These are phyloP conservation scores for Pulveroboletus sp. DNA, from an alignment of 768 basidiomycete species.

Conservation along the genomic window DNA sequence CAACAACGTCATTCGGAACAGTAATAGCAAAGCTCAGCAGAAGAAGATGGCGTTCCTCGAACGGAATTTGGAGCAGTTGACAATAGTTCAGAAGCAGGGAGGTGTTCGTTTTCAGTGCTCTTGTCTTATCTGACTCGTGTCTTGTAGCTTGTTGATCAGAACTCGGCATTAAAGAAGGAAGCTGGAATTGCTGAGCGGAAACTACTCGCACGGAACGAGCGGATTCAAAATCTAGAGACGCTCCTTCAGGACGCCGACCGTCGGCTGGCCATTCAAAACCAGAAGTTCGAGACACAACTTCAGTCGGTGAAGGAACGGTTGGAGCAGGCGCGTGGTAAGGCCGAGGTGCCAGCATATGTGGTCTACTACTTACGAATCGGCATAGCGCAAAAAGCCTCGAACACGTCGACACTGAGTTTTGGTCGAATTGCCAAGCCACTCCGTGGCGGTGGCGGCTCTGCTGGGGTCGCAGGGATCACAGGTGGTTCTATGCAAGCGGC, in stretches of 20 bases:
- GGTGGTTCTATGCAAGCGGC: slow-evolving; percentile 38
- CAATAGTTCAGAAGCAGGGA: slow-evolving; percentile 95
- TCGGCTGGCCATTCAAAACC: slow-evolving; percentile 85
- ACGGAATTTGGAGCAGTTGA: slow-evolving; percentile 92
- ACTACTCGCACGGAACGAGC: slow-evolving; percentile 91
- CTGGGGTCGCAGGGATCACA: slow-evolving; percentile 36
- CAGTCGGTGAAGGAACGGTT: slow-evolving; percentile 89
- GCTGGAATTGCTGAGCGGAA: slow-evolving; percentile 96
- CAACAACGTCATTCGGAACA: slow-evolving; percentile 96
- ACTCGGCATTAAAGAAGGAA: slow-evolving; percentile 95
- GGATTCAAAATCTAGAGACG: slow-evolving; percentile 94
- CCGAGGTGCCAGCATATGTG: slow-evolving; percentile 9
- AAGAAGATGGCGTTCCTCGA: slow-evolving; percentile 99
- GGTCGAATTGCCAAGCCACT: slow-evolving; percentile 97
- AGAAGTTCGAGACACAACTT: slow-evolving; percentile 92
- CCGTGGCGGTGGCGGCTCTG: slow-evolving; percentile 80
- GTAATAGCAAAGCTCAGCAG: slow-evolving; percentile 97
- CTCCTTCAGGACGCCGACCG: slow-evolving; percentile 92
- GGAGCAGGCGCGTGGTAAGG: slow-evolving; percentile 86
- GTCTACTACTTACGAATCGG: slow-evolving; percentile 29
- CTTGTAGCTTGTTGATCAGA: slow-evolving; percentile 92
- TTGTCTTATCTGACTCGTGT: slow-evolving; percentile 11
- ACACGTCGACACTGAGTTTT: slow-evolving; percentile 72
- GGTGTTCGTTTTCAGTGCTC: slow-evolving; percentile 13
- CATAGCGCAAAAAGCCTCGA: slow-evolving; percentile 68